Conservation (phyloP, 2,329 filamentous ascomycete genomes). For the Nemania sp. region DNA sequence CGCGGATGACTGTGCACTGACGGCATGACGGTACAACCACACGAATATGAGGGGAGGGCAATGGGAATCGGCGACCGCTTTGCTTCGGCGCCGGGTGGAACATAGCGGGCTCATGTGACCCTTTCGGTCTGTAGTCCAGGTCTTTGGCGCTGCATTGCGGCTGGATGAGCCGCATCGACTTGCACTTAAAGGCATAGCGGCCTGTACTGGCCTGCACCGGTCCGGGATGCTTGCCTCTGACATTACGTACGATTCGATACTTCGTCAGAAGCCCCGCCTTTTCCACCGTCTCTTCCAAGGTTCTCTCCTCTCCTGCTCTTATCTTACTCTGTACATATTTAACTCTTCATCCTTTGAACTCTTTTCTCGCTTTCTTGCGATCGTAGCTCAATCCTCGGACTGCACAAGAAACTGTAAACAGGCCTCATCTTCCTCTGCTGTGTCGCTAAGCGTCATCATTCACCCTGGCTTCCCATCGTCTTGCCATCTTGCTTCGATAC, state of each 20-base stretch:
- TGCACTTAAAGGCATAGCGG: slow-evolving; percentile 62
- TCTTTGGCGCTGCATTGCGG: slow-evolving; percentile 31
- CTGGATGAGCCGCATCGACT: slow-evolving; percentile 49
- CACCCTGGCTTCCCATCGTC: not conserved
- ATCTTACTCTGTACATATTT: no score
- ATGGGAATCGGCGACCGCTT: slow-evolving; percentile 29
- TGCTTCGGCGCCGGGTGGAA: slow-evolving; percentile 35
- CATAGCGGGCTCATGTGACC: slow-evolving; percentile 34
- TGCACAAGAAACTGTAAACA: not conserved
- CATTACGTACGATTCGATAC: slow-evolving; percentile 39
- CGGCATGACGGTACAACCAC: not conserved
- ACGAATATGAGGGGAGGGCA: not conserved
- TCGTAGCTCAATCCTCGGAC: not conserved
- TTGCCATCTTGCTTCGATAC: slow-evolving; percentile 3
- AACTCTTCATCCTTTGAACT: slow-evolving; percentile 30
- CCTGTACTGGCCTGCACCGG: slow-evolving; percentile 32
- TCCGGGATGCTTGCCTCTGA: slow-evolving; percentile 25
- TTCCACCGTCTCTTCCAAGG: slow-evolving; percentile 19
- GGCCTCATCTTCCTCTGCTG: slow-evolving; percentile 5
- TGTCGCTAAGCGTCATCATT: not conserved
- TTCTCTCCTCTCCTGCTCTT: slow-evolving; percentile 9
- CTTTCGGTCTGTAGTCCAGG: slow-evolving; percentile 17
- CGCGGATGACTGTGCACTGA: not conserved
- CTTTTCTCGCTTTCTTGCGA: not conserved
- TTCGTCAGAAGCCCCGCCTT: slow-evolving; percentile 35